phyloP scores from a whole-genome alignment of 2,329 filamentous ascomycete species.

The Xylariales sp. region DNA sequence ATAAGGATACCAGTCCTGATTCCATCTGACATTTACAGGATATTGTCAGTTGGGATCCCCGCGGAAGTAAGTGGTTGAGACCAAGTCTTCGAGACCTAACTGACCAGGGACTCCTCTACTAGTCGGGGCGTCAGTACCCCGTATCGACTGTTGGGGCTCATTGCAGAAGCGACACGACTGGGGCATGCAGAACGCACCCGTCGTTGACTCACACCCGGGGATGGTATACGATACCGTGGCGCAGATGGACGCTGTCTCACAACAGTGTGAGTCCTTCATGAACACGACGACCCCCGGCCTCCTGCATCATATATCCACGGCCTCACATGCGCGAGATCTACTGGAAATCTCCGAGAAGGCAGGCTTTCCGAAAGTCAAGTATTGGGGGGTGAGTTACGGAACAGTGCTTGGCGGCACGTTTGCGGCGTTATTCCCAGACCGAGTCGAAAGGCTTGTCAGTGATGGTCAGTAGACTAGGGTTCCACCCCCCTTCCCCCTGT shows the following conservation, averaged over 20 bases:
- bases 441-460: constrained; percentile 44
- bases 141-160: constrained; percentile 46
- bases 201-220: constrained; percentile 42
- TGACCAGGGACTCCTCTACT: too few relatives aligned
- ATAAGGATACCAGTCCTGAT: constrained; percentile 14
- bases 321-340: constrained; percentile 42
- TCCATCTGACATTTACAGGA: constrained; percentile 25
- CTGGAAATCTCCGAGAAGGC: constrained; percentile 39
- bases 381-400: constrained; percentile 54
- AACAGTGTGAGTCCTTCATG: constrained; percentile 5
- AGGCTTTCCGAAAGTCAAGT: constrained; percentile 38
- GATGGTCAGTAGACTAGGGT: constrained; percentile 42
- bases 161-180: constrained; percentile 37
- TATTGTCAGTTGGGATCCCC: constrained; percentile 46
- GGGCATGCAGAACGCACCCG: constrained; percentile 37
- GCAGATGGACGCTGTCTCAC: not conserved
- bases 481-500: too few relatives aligned
- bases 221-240: constrained; percentile 6
- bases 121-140: constrained; percentile 44
- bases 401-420: constrained; percentile 48
- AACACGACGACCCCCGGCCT: constrained; percentile 19
- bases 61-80: constrained; percentile 34
- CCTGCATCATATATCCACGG: constrained; percentile 37
- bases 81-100: too few relatives aligned
- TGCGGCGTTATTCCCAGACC: constrained; percentile 47